Evolutionary conservation across 257 asterid species (phyloP).

Genomic region (Primulina huaijiensis): DNA sequence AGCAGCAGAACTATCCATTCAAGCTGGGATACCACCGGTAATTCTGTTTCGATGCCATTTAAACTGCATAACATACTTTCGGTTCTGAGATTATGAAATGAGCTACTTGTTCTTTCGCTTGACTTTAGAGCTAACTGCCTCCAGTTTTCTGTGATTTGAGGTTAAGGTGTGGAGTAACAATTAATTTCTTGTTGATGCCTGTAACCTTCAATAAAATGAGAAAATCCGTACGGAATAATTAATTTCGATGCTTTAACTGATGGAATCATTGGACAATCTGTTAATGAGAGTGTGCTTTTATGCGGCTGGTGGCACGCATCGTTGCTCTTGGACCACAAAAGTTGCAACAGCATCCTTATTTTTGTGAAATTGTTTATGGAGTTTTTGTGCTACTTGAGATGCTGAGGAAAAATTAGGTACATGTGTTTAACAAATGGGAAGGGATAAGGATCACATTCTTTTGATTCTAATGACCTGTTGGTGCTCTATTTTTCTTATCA

Average conservation of each 20-base stretch:
- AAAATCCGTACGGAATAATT: not conserved
- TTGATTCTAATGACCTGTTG: constrained; percentile 9
- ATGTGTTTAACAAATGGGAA: constrained; percentile 7
- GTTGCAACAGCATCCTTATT: not conserved
- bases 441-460: not conserved
- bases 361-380: not conserved
- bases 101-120: constrained; percentile 1
- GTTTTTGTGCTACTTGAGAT: constrained; percentile 5
- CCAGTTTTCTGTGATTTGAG: not conserved
- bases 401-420: constrained; percentile 12
- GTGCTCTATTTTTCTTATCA: not conserved
- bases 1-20: constrained; percentile 90
- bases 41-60: constrained; percentile 28
- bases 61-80: constrained; percentile 17
- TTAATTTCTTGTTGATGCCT: not conserved
- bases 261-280: not conserved
- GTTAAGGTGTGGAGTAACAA: not conserved
- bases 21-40: constrained; percentile 99
- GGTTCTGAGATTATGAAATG: constrained; percentile 14
- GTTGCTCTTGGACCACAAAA: not conserved
- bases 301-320: not conserved
- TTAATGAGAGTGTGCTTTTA: not conserved
- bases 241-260: not conserved
- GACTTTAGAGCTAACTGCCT: not conserved
- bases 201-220: not conserved